Conservation (phyloP, 441 rosid species). For the Sinapis alba region DNA sequence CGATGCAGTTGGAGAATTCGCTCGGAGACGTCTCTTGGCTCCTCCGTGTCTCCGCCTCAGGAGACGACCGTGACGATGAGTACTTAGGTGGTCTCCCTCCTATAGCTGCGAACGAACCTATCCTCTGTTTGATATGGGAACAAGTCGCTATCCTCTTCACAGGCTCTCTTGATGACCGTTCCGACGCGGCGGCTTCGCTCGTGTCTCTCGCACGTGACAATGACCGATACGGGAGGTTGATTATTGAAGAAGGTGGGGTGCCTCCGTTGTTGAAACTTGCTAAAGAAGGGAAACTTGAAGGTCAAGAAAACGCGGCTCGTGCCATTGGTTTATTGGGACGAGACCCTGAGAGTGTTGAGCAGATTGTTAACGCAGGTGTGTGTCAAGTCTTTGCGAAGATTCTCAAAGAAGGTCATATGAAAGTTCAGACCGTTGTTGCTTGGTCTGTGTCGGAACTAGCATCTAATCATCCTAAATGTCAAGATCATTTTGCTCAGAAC, state of each 20-base stretch:
- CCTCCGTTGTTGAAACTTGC: slow-evolving; percentile 62
- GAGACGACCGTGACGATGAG: slow-evolving; percentile 58
- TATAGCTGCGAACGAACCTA: slow-evolving; percentile 76
- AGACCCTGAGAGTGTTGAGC: slow-evolving; percentile 70
- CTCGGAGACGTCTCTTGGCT: slow-evolving; percentile 79
- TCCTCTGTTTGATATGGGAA: slow-evolving; percentile 75
- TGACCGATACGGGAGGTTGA: slow-evolving; percentile 64
- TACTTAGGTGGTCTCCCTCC: slow-evolving; percentile 65
- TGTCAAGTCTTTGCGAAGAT: slow-evolving; percentile 65
- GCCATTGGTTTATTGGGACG: slow-evolving; percentile 70
- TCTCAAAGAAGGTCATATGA: slow-evolving; percentile 75
- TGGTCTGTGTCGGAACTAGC: slow-evolving; percentile 77
- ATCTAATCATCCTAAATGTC: slow-evolving; percentile 58
- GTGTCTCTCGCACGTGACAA: slow-evolving; percentile 73
- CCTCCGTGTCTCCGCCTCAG: slow-evolving; percentile 62
- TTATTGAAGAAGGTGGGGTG: slow-evolving; percentile 73
- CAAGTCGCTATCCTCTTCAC: slow-evolving; percentile 65
- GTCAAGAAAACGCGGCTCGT: slow-evolving; percentile 69
- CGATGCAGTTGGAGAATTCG: slow-evolving; percentile 66
- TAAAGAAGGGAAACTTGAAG: slow-evolving; percentile 67
- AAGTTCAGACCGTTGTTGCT: slow-evolving; percentile 65
- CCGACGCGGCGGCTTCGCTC: slow-evolving; percentile 68
- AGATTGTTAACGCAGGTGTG: slow-evolving; percentile 66
- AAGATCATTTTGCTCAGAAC: slow-evolving; percentile 72
- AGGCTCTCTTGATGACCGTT: slow-evolving; percentile 57